Evolutionary conservation across 306 rosid species (phyloP).

Genomic region (Quillaja saponaria): DNA sequence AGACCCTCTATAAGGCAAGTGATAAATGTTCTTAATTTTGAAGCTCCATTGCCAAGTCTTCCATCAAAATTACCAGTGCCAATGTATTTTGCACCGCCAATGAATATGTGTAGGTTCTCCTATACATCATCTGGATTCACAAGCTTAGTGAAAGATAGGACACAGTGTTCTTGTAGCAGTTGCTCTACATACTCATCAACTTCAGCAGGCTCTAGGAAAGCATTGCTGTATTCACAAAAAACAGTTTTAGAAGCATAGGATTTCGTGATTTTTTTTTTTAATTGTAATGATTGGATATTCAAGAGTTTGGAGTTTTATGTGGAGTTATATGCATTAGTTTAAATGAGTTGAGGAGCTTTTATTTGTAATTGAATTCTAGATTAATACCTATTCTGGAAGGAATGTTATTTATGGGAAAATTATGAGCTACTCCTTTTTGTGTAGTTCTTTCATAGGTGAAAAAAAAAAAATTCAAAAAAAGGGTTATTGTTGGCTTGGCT

Average conservation of each 20-base stretch:
- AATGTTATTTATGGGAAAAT: too few species aligned
- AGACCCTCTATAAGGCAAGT: constrained; percentile 72
- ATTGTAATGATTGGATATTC: neutral
- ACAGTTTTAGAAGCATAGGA: neutral
- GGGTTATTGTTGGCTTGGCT: too few species aligned
- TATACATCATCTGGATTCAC: constrained; percentile 41
- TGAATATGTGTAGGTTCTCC: constrained; percentile 45
- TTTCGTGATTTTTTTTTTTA: neutral
- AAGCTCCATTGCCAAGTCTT: constrained; percentile 55
- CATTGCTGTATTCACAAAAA: constrained; percentile 34
- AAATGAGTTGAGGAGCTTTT: too few species aligned
- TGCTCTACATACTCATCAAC: constrained; percentile 48
- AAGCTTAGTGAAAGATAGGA: constrained; percentile 33
- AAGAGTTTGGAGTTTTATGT: too few species aligned
- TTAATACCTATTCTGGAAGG: too few species aligned
- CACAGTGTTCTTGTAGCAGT: constrained; percentile 33
- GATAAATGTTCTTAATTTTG: constrained; percentile 52
- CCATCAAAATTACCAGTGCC: constrained; percentile 64
- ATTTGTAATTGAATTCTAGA: too few species aligned
- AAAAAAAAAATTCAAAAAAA: too few species aligned
- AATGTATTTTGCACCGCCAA: constrained; percentile 60
- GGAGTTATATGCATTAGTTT: too few species aligned
- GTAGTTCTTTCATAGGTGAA: too few species aligned
- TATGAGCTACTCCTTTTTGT: too few species aligned
- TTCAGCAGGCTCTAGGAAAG: constrained; percentile 51